Percentiles rank a stretch among this genome's conserved stretches.
Conservation (phyloP, 306 rosid genomes). For the Purshia tridentata region DNA sequence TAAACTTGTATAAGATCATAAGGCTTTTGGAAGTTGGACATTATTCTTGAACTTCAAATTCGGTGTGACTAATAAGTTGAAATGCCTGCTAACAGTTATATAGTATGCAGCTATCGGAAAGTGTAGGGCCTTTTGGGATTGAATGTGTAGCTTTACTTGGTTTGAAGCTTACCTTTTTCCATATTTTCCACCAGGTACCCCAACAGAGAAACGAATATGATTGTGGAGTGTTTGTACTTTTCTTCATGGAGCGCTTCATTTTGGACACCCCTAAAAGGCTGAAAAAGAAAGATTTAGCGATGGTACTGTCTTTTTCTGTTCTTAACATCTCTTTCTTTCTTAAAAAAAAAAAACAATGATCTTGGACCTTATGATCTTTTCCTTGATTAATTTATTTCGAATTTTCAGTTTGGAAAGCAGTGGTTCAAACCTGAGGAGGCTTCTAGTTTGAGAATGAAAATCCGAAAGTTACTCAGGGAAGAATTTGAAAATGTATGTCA, state of each 20-base stretch:
- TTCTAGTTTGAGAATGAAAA: constrained; percentile 72
- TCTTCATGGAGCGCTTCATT: constrained; percentile 82
- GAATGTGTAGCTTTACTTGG: background rate
- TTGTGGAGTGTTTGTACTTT: constrained; percentile 89
- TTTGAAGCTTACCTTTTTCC: constrained; percentile 9
- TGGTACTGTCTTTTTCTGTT: constrained; percentile 43
- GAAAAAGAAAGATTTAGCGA: constrained; percentile 60
- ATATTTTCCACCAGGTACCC: constrained; percentile 69
- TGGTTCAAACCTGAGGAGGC: constrained; percentile 95
- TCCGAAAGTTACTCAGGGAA: constrained; percentile 48
- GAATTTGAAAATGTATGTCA: constrained; percentile 46
- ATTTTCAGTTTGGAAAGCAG: constrained; percentile 67
- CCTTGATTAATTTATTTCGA: constrained; percentile 15
- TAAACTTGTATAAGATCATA: background rate
- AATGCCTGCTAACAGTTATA: background rate
- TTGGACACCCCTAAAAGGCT: constrained; percentile 78
- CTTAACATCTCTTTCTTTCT: background rate
- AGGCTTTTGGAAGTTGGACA: background rate
- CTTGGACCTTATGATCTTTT: background rate
- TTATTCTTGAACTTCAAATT: background rate
- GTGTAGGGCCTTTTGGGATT: background rate
- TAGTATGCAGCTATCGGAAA: background rate
- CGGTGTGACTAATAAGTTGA: background rate
- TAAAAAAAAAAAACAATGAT: background rate
- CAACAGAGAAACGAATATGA: constrained; percentile 92